phyloP scores from a whole-genome alignment of 2,329 filamentous ascomycete genomes.

The Sporothrix humicola region DNA sequence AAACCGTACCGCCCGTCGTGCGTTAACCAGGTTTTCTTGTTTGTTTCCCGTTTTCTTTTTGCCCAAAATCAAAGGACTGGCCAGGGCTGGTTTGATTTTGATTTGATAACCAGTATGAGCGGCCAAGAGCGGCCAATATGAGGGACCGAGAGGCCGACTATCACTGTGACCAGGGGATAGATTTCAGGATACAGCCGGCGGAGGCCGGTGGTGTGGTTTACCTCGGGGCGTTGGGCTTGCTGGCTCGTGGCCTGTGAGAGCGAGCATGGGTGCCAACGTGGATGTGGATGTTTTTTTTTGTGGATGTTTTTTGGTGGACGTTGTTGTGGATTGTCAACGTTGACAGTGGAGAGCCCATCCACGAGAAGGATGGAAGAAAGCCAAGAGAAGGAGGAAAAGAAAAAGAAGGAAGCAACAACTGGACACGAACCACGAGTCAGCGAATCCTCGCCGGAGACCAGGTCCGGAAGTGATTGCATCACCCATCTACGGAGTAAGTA shows the following conservation, averaged over 20 bases:
- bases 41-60: too few species aligned
- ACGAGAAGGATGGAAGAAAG: not conserved
- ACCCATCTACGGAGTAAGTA: not conserved
- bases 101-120: not conserved
- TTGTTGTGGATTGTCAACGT: not conserved
- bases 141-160: not conserved
- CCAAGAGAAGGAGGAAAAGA: not conserved
- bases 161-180: not conserved
- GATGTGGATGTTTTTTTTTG: not conserved
- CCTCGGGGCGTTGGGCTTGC: not conserved
- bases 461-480: not conserved
- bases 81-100: conserved; percentile 6
- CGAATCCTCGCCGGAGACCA: not conserved
- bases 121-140: not conserved
- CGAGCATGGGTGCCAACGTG: not conserved
- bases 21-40: not conserved
- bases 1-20: not conserved
- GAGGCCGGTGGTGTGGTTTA: conserved; percentile 16
- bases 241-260: too few species aligned
- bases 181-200: not conserved
- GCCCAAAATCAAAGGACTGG: conserved; percentile 1
- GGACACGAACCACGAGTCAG: not conserved
- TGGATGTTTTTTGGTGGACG: not conserved
- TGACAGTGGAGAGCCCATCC: not conserved
- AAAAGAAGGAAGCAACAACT: not conserved